Evolutionary conservation across 2,329 filamentous ascomycete species (phyloP), one percentile per base, ranked within the genome.

Genomic region (Penicillium sp.): DNA sequence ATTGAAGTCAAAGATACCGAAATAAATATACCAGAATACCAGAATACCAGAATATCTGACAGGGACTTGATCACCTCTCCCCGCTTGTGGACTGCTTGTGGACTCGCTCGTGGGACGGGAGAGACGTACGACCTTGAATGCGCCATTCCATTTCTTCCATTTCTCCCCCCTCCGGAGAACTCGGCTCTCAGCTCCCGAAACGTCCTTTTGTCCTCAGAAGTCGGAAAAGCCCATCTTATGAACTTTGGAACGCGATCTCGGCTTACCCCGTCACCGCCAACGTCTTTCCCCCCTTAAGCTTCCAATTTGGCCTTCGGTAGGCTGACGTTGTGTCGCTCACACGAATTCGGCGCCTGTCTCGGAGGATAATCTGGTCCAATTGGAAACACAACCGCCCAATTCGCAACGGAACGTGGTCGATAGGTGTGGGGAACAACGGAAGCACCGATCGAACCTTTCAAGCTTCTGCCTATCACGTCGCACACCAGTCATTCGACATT

Each of bases 341-440:
- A 33, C 50, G n/a, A 29, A 48, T 23, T 57, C 34, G 50, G 39
- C 53, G 38, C 56, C 29, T 58, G 56, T 58, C 56, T 58, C 56
- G 52, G 56, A 58, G 52, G 52, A 58, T 62, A 62, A 60, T 31
- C 47, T 58, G 56, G 65, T 45, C 59, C 55, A 60, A 66, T 67
- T 67, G 64, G 36, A 62, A 64, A 66, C n/a, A 27, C 44, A 43
- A 53, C 62, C 53, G 53, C 51, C 27, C 34, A 55, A 64, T 62
- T 63, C 33, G 33, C 53, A 61, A 62, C 58, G 55, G 58, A 64
- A 61, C 65, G 62, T 62, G 57, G 59, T 60, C 55, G 52, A 55
- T 55, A 51, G 52, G 58, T 60, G 64, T 61, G 64, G 65, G 60
- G 64, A 65, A 65, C 55, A 48, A 52, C 50, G 39, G 50, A 52